Evolutionary conservation across 176 grass and related monocot genomes (phyloP).

Genomic region (Canna indica): DNA sequence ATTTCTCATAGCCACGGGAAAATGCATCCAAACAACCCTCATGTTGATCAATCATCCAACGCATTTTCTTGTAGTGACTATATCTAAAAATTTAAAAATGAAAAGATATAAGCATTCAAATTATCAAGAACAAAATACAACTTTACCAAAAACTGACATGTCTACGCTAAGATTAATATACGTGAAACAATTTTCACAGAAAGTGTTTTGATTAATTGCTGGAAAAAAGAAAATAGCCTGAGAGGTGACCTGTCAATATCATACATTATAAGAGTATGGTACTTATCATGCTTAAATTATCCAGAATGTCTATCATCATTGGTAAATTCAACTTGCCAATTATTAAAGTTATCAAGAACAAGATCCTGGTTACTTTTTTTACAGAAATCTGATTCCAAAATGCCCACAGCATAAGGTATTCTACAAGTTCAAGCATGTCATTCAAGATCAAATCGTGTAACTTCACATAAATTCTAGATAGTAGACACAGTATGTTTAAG

Average conservation of each 20-base stretch:
- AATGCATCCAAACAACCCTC: conserved; percentile 87
- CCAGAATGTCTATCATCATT: neutral
- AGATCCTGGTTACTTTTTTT: neutral
- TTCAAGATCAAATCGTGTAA: neutral
- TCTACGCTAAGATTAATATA: neutral
- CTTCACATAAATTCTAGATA: neutral
- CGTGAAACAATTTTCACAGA: neutral
- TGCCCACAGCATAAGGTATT: neutral
- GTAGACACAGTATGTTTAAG: neutral
- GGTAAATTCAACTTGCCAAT: neutral
- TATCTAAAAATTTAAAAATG: conserved; percentile 31
- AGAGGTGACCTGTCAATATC: neutral
- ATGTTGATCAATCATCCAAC: conserved; percentile 54
- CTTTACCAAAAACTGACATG: neutral
- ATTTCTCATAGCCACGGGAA: conserved; percentile 79
- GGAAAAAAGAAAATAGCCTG: neutral
- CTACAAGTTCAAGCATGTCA: neutral
- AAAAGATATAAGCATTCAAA: neutral
- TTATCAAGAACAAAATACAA: neutral
- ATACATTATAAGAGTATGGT: neutral
- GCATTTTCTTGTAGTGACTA: conserved; percentile 62
- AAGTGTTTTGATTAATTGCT: neutral
- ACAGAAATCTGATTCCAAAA: neutral
- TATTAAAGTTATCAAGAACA: neutral
- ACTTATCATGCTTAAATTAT: neutral